phyloP scores from a whole-genome alignment of 1,284 basidiomycete genomes.

The Tilletiaria anomala region DNA sequence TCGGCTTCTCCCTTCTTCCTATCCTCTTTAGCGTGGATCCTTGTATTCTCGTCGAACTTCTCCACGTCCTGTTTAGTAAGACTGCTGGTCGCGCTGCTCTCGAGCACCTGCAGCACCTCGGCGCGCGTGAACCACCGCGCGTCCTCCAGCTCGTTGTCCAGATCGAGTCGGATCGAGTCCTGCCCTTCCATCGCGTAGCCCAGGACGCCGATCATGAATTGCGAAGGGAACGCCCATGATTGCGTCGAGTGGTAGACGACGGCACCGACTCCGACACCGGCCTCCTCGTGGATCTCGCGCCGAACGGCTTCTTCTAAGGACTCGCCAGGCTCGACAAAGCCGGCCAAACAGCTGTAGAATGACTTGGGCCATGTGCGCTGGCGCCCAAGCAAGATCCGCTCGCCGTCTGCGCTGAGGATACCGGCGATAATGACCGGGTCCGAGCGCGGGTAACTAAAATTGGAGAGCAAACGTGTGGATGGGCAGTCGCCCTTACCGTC shows the following conservation, averaged over 20 bases:
- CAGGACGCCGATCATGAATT: slow-evolving; percentile 65
- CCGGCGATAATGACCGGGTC: slow-evolving; percentile 74
- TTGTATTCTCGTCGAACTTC: slow-evolving; percentile 30
- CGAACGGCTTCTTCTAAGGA: slow-evolving; percentile 84
- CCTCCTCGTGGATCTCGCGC: slow-evolving; percentile 78
- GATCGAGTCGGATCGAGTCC: slow-evolving; percentile 62
- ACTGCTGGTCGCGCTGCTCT: slow-evolving; percentile 41
- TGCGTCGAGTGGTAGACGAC: slow-evolving; percentile 74
- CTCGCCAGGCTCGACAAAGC: slow-evolving; percentile 33
- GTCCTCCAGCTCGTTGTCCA: slow-evolving; percentile 93
- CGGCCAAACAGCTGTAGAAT: slow-evolving; percentile 34
- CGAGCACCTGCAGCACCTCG: slow-evolving; percentile 55
- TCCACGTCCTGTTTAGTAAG: slow-evolving; percentile 3
- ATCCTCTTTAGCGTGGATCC: slow-evolving; percentile 23
- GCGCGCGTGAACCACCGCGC: slow-evolving; percentile 72
- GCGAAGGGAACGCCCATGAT: slow-evolving; percentile 62
- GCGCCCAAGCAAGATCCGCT: slow-evolving; percentile 74
- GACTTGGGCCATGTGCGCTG: slow-evolving; percentile 49
- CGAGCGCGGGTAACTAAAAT: slow-evolving; percentile 31
- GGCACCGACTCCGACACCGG: slow-evolving; percentile 69
- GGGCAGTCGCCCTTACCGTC: slow-evolving; percentile 14
- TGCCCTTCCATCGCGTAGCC: slow-evolving; percentile 12
- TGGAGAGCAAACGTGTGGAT: slow-evolving; percentile 14
- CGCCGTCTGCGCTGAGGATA: slow-evolving; percentile 57
- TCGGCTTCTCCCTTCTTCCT: not conserved